These are phyloP conservation scores for Besnoitia besnoiti DNA, from an alignment of 169 alveolate species.

Conservation along the genomic window DNA sequence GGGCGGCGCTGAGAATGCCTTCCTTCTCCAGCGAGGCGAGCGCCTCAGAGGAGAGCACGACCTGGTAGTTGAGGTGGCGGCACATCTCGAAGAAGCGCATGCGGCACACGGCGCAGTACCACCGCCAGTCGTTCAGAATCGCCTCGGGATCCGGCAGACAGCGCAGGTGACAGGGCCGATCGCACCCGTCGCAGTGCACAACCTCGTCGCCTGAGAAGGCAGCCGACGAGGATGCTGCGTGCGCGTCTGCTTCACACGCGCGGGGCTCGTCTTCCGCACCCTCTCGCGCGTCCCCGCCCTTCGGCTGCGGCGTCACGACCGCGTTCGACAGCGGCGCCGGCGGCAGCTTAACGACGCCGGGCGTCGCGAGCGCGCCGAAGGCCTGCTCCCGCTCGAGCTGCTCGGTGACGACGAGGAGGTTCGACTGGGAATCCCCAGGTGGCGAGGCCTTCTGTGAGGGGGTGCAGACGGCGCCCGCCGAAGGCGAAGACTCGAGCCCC, in stretches of 20 bases:
- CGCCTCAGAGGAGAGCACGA: conserved; percentile 32
- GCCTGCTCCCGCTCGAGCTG: neutral
- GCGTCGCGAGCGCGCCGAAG: neutral
- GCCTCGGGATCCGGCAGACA: conserved; percentile 63
- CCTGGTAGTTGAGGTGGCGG: neutral
- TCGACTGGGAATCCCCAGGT: no score
- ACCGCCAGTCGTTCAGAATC: conserved; percentile 27
- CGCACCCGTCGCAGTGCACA: conserved; percentile 82
- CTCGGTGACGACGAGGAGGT: neutral
- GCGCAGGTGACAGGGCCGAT: conserved; percentile 77
- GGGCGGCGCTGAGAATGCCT: neutral
- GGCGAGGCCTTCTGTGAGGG: no score
- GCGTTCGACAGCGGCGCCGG: neutral
- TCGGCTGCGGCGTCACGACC: neutral
- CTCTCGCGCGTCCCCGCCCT: neutral
- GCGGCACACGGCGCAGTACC: conserved; percentile 51
- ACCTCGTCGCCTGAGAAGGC: conserved; percentile 58
- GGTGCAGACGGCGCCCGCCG: no score
- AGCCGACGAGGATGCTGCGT: neutral
- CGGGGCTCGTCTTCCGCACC: neutral
- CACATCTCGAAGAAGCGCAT: conserved; percentile 37
- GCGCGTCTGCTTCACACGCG: neutral
- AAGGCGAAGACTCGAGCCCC: no score
- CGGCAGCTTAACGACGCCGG: neutral
- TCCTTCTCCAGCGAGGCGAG: conserved; percentile 19